Conservation (phyloP, 208 protist genomes). For the Leishmania martiniquensis region DNA sequence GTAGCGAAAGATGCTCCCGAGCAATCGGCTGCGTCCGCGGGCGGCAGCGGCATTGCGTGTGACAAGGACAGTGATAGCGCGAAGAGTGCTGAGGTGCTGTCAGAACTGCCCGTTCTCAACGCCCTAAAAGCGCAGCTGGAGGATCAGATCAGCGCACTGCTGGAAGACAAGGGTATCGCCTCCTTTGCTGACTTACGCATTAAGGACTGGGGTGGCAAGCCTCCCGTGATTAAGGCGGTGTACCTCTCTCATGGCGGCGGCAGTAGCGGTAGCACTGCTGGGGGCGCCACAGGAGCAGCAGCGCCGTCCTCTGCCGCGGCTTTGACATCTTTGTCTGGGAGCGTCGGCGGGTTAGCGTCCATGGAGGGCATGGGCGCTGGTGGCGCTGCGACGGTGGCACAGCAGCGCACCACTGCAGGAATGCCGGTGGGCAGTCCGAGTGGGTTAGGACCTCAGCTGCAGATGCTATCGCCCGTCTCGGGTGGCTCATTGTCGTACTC, state of each 20-base stretch:
- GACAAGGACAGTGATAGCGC: slow-evolving; percentile 18
- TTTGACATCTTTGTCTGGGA: background rate
- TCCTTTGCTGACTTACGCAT: slow-evolving; percentile 68
- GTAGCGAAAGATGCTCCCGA: background rate
- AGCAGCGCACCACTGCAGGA: background rate
- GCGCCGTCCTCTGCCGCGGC: background rate
- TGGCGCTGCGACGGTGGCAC: background rate
- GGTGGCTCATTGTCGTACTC: background rate
- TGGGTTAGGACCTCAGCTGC: background rate
- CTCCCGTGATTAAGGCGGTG: slow-evolving; percentile 66
- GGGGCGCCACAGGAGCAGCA: background rate
- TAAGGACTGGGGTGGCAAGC: slow-evolving; percentile 58
- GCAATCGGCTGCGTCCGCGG: background rate
- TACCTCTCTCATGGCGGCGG: slow-evolving; percentile 36
- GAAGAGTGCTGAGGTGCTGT: slow-evolving; percentile 14
- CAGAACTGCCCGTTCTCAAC: slow-evolving; percentile 29
- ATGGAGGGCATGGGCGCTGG: background rate
- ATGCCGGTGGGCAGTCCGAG: background rate
- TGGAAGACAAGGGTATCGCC: slow-evolving; percentile 85
- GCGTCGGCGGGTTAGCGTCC: background rate
- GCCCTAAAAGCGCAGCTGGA: slow-evolving; percentile 53
- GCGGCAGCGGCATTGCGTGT: background rate
- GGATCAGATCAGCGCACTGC: slow-evolving; percentile 71
- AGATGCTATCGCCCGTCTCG: background rate
- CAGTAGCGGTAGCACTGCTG: background rate